These are phyloP conservation scores for Saccharomycopsis fibuligera DNA, from an alignment of 805 yeast species.

Conservation along the genomic window DNA sequence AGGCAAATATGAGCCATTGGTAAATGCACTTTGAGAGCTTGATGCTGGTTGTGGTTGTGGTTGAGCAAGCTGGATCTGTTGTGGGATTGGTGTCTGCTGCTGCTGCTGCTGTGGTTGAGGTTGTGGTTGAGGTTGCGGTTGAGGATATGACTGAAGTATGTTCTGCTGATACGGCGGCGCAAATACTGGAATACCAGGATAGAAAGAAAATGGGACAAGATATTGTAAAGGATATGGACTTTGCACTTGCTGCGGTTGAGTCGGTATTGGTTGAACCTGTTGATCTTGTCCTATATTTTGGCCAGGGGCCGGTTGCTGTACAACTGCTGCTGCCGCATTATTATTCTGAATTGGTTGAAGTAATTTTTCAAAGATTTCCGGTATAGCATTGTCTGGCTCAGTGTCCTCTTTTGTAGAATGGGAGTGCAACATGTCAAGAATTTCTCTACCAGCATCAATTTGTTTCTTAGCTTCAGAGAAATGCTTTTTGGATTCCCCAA, in stretches of 20 bases:
- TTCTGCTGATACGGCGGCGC: slow-evolving; percentile 5
- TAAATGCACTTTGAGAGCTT: slow-evolving; percentile 1
- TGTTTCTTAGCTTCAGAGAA: slow-evolving; percentile 24
- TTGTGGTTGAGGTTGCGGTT: slow-evolving; percentile 2
- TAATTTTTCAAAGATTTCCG: slow-evolving; percentile 11
- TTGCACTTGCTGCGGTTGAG: slow-evolving; percentile 23
- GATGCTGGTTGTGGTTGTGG: slow-evolving; percentile 2
- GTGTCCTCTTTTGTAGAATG: not conserved
- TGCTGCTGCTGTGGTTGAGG: not conserved
- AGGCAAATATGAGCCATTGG: not conserved
- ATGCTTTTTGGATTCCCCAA: slow-evolving; percentile 34
- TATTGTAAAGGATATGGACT: slow-evolving; percentile 7
- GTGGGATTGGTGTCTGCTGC: not conserved
- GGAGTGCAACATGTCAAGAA: slow-evolving; percentile 54
- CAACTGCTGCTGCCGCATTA: slow-evolving; percentile 17
- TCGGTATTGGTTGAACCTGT: slow-evolving; percentile 1
- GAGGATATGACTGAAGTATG: not conserved
- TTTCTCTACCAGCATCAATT: slow-evolving; percentile 71
- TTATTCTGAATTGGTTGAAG: slow-evolving; percentile 23
- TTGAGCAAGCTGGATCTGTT: slow-evolving; percentile 1
- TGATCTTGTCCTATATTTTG: not conserved
- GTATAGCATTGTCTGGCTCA: slow-evolving; percentile 2
- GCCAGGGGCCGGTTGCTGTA: slow-evolving; percentile 9
- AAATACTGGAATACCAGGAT: slow-evolving; percentile 13
- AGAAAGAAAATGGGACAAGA: slow-evolving; percentile 8